Evolutionary conservation across 805 yeast species (phyloP).

Genomic region (Kurtzmaniella fragi): DNA sequence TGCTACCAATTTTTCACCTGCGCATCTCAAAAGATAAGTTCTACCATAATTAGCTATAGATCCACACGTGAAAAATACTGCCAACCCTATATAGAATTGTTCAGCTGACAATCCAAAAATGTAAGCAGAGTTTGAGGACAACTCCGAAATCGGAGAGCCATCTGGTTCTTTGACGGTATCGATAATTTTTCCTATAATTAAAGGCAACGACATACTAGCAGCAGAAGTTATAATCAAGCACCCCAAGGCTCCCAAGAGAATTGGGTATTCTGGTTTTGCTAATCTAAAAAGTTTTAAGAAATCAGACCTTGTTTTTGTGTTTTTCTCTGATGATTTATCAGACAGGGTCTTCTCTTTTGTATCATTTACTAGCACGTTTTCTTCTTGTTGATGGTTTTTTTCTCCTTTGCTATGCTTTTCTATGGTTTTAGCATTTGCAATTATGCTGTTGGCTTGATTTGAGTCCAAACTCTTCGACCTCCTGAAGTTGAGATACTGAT

Average conservation of each 20-base stretch:
- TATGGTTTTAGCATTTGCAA: not conserved
- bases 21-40: constrained; percentile 64
- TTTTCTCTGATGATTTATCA: not conserved
- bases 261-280: constrained; percentile 49
- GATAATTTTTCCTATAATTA: constrained; percentile 78
- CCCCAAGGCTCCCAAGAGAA: constrained; percentile 47
- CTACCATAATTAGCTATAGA: constrained; percentile 79
- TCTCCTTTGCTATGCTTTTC: not conserved
- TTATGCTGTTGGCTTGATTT: no score
- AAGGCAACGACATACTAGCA: constrained; percentile 76
- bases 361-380: not conserved
- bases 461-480: no score
- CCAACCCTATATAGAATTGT: constrained; percentile 61
- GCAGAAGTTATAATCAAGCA: constrained; percentile 69
- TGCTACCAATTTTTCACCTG: constrained; percentile 86
- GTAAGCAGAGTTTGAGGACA: constrained; percentile 1
- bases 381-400: not conserved
- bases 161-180: constrained; percentile 52
- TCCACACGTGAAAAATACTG: constrained; percentile 63
- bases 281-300: constrained; percentile 17
- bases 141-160: constrained; percentile 11
- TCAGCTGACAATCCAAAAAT: constrained; percentile 54
- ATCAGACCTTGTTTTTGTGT: constrained; percentile 8
- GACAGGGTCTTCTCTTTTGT: not conserved
- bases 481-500: no score